Conservation (phyloP, 2,329 filamentous ascomycete species). For the Xylariaceae sp. region DNA sequence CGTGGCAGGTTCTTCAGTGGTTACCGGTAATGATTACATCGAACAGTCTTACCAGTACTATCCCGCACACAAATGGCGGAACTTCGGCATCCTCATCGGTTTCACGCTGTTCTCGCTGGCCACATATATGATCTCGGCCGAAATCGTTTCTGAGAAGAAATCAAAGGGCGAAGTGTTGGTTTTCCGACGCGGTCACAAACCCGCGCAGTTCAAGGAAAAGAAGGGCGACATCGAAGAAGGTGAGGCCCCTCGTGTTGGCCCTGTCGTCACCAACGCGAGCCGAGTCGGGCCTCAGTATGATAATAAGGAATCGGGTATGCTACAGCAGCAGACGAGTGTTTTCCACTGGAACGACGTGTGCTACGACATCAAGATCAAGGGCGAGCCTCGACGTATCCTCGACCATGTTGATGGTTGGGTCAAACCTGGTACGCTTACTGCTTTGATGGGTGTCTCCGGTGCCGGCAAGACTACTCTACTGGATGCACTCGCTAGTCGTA, state of each 20-base stretch:
- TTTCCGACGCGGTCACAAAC: conserved; percentile 66
- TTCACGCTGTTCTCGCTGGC: conserved; percentile 60
- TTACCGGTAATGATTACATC: conserved; percentile 58
- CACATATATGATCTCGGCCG: conserved; percentile 61
- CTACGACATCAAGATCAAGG: conserved; percentile 75
- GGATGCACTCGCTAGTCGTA: conserved; percentile 79
- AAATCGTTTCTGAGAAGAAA: conserved; percentile 62
- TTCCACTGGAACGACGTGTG: conserved; percentile 86
- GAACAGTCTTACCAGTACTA: conserved; percentile 53
- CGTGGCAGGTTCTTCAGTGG: conserved; percentile 44
- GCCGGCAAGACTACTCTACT: conserved; percentile 93
- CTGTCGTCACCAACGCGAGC: conserved; percentile 42
- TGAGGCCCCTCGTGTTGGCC: conserved; percentile 47
- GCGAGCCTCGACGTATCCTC: conserved; percentile 68
- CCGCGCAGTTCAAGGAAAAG: conserved; percentile 54
- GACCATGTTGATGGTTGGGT: conserved; percentile 91
- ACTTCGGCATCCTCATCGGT: conserved; percentile 64
- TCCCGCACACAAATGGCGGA: conserved; percentile 61
- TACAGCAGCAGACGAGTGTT: conserved; percentile 62
- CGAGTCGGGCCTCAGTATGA: conserved; percentile 37
- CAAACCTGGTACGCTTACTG: conserved; percentile 84
- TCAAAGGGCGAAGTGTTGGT: conserved; percentile 75
- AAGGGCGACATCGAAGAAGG: conserved; percentile 58
- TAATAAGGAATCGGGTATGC: conserved; percentile 40
- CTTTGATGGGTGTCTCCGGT: conserved; percentile 86